A percentile compares a stretch with the other conserved stretches of the same genome.
Evolutionary conservation across 106 monocot species (phyloP).

Genomic region (Apostasia ramifera): DNA sequence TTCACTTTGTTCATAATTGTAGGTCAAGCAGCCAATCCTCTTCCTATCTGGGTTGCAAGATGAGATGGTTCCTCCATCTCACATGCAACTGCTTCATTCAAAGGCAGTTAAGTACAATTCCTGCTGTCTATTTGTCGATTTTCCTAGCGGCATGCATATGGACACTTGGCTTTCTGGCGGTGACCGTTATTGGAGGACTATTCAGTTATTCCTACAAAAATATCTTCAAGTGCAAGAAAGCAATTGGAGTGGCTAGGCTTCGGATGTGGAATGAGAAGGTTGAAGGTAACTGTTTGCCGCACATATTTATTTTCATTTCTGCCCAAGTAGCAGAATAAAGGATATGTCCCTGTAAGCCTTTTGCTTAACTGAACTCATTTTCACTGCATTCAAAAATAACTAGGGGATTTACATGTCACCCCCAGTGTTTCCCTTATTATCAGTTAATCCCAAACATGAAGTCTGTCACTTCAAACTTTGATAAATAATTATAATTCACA

Average conservation of each 20-base stretch:
- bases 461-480: too few species aligned
- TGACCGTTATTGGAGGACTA: slow-evolving; percentile 86
- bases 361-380: too few species aligned
- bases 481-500: too few species aligned
- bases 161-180: slow-evolving; percentile 88
- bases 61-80: slow-evolving; percentile 87
- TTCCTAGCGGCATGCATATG: slow-evolving; percentile 92
- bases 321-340: too few species aligned
- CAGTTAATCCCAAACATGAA: too few species aligned
- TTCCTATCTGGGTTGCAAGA: slow-evolving; percentile 88
- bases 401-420: too few species aligned
- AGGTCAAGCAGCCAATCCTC: slow-evolving; percentile 87
- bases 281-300: too few species aligned
- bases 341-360: too few species aligned
- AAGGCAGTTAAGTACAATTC: slow-evolving; percentile 48
- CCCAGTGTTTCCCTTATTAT: too few species aligned
- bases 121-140: slow-evolving; percentile 60
- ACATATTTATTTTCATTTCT: not conserved
- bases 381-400: too few species aligned
- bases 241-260: not conserved
- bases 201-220: slow-evolving; percentile 58
- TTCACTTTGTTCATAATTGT: not conserved
- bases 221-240: slow-evolving; percentile 22
- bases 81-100: slow-evolving; percentile 62
- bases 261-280: slow-evolving; percentile 7